A percentile compares a stretch with the other conserved stretches of the same genome.
Evolutionary conservation across 2,329 filamentous ascomycete genomes (phyloP).

Genomic region (Colletotrichum filicis): DNA sequence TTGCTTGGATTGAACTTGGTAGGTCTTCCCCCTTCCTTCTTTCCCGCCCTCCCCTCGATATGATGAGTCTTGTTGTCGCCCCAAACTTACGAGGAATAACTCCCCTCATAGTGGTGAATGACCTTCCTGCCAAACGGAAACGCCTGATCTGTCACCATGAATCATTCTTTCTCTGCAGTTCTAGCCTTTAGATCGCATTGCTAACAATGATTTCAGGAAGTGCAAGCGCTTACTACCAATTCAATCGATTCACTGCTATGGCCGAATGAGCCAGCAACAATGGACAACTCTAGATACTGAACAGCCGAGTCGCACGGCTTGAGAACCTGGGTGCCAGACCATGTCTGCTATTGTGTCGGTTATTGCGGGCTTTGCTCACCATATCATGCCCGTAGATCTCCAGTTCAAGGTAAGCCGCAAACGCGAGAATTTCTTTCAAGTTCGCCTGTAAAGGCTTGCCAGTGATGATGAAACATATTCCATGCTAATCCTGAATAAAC

Average conservation of each 20-base stretch:
- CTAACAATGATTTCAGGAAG: slow-evolving; percentile 19
- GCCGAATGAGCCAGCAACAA: slow-evolving; percentile 45
- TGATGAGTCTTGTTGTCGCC: slow-evolving; percentile 62
- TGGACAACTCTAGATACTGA: slow-evolving; percentile 46
- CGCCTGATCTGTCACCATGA: slow-evolving; percentile 51
- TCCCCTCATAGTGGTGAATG: slow-evolving; percentile 59
- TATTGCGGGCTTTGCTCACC: neutral
- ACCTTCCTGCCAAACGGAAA: slow-evolving; percentile 70
- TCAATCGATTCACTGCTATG: slow-evolving; percentile 3
- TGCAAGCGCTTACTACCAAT: neutral
- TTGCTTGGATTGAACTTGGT: slow-evolving; percentile 26
- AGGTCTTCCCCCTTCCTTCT: slow-evolving; percentile 3
- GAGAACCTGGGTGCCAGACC: neutral
- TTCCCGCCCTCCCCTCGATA: slow-evolving; percentile 30
- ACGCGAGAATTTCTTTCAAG: slow-evolving; percentile 35
- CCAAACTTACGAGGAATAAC: slow-evolving; percentile 61
- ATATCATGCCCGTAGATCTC: neutral
- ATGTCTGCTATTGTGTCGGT: neutral
- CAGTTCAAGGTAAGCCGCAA: slow-evolving; percentile 40
- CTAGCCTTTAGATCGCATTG: neutral
- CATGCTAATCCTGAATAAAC: slow-evolving; percentile 80
- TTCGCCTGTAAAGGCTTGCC: slow-evolving; percentile 37
- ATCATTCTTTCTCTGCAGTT: neutral
- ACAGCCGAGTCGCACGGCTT: slow-evolving; percentile 14
- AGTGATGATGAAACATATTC: slow-evolving; percentile 78